Evolutionary conservation across 2,329 filamentous ascomycete species (phyloP).

Genomic region (Epichloe gansuensis): DNA sequence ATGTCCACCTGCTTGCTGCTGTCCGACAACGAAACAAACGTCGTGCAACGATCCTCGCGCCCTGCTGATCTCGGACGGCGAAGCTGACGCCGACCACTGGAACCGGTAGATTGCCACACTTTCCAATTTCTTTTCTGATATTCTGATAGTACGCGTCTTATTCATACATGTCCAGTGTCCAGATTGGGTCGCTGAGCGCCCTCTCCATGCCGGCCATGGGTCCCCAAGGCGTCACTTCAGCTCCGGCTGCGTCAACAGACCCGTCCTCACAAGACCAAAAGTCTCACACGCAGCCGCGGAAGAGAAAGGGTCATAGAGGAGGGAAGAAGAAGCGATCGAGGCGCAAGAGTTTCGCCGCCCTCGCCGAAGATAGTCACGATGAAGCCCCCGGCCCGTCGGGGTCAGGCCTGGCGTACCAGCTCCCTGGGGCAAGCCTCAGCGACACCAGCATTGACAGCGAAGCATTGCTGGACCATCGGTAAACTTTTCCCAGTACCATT

Average conservation of each 20-base stretch:
- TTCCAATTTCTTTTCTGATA: background rate
- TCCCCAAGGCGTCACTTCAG: slow-evolving; percentile 3
- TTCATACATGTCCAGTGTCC: slow-evolving; percentile 20
- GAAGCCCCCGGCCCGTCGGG: slow-evolving; percentile 22
- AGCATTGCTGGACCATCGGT: slow-evolving; percentile 77
- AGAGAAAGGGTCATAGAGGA: slow-evolving; percentile 58
- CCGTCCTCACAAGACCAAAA: slow-evolving; percentile 6
- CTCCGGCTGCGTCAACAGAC: slow-evolving; percentile 5
- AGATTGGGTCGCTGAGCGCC: slow-evolving; percentile 16
- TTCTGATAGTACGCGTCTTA: background rate
- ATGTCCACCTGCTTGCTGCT: background rate
- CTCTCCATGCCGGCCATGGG: slow-evolving; percentile 7
- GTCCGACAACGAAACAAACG: background rate
- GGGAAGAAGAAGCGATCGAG: slow-evolving; percentile 68
- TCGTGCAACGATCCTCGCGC: background rate
- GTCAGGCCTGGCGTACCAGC: slow-evolving; percentile 39
- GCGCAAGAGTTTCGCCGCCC: slow-evolving; percentile 67
- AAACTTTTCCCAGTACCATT: slow-evolving; percentile 10
- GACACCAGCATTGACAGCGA: slow-evolving; percentile 84
- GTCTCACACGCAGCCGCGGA: slow-evolving; percentile 31
- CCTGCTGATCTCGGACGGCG: background rate
- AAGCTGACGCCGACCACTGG: background rate
- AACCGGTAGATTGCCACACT: background rate
- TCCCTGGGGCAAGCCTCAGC: slow-evolving; percentile 51
- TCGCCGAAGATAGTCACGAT: slow-evolving; percentile 41